phyloP scores from a whole-genome alignment of 2,329 filamentous ascomycete genomes.

The Periconia sp. region DNA sequence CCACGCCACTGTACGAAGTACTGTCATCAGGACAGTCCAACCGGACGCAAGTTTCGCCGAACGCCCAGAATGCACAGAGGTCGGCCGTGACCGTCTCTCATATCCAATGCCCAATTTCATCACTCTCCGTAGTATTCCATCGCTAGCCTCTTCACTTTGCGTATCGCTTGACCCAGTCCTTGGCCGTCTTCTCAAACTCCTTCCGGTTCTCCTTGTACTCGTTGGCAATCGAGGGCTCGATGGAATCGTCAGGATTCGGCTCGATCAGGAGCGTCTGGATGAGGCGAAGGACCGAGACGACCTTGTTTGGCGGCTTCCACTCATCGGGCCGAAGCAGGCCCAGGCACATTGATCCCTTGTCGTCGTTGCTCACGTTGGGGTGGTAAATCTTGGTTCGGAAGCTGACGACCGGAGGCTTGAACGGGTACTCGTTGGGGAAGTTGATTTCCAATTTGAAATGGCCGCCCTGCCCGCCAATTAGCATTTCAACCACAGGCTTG shows the following conservation, averaged over 20 bases:
- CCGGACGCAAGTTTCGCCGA: constrained; percentile 33
- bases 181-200: constrained; percentile 76
- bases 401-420: constrained; percentile 80
- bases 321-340: constrained; percentile 81
- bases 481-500: constrained; percentile 1
- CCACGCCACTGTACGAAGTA: constrained; percentile 9
- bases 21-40: too few species aligned
- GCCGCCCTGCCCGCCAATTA: constrained; percentile 62
- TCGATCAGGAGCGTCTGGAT: constrained; percentile 75
- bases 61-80: constrained; percentile 40
- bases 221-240: constrained; percentile 85
- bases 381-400: constrained; percentile 95
- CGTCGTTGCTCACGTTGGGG: constrained; percentile 90
- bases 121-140: constrained; percentile 23
- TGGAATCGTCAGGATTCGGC: constrained; percentile 87
- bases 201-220: constrained; percentile 74
- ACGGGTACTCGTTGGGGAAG: constrained; percentile 83
- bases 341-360: constrained; percentile 83
- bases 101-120: not conserved
- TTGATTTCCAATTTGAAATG: constrained; percentile 74
- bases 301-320: constrained; percentile 88
- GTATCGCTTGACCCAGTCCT: constrained; percentile 75
- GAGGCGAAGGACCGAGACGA: constrained; percentile 77
- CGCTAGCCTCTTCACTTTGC: constrained; percentile 54
- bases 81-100: constrained; percentile 4